Conservation (phyloP, 2,329 filamentous ascomycete species). For the Phyllosticta paracitricarpa region DNA sequence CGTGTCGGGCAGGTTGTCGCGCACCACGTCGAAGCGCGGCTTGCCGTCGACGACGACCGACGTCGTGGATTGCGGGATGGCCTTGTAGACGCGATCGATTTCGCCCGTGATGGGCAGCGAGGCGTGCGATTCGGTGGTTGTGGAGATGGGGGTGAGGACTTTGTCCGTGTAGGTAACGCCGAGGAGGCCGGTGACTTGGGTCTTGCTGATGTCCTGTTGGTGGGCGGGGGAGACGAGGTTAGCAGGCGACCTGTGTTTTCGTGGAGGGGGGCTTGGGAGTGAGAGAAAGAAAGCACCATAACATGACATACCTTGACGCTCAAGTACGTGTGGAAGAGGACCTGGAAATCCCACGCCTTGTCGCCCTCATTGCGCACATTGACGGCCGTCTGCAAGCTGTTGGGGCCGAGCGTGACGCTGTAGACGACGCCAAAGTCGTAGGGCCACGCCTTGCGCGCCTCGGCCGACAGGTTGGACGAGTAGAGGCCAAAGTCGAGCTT, state of each 20-base stretch:
- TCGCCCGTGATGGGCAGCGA: slow-evolving; percentile 64
- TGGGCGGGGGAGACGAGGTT: neutral
- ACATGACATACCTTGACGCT: slow-evolving; percentile 56
- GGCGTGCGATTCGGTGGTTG: slow-evolving; percentile 54
- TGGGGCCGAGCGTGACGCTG: slow-evolving; percentile 72
- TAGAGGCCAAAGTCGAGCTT: slow-evolving; percentile 95
- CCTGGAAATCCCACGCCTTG: slow-evolving; percentile 79
- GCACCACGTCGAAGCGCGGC: slow-evolving; percentile 60
- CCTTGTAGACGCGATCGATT: slow-evolving; percentile 78
- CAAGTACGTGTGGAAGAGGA: slow-evolving; percentile 86
- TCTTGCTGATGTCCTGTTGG: slow-evolving; percentile 64
- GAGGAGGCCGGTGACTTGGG: slow-evolving; percentile 66
- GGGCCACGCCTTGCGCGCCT: slow-evolving; percentile 66
- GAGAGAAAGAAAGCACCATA: too few relatives aligned
- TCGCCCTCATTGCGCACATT: slow-evolving; percentile 82
- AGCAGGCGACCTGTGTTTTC: neutral
- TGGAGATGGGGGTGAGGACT: slow-evolving; percentile 49
- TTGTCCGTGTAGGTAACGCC: slow-evolving; percentile 76
- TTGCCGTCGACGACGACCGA: slow-evolving; percentile 54
- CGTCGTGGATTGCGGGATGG: slow-evolving; percentile 51
- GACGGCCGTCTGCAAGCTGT: slow-evolving; percentile 67
- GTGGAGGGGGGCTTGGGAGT: too few relatives aligned
- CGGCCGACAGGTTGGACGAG: slow-evolving; percentile 57
- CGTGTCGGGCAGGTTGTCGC: slow-evolving; percentile 77
- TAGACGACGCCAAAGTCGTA: slow-evolving; percentile 86